Conservation (phyloP, 345 rosid species). For the Eucalyptus caleyi region DNA sequence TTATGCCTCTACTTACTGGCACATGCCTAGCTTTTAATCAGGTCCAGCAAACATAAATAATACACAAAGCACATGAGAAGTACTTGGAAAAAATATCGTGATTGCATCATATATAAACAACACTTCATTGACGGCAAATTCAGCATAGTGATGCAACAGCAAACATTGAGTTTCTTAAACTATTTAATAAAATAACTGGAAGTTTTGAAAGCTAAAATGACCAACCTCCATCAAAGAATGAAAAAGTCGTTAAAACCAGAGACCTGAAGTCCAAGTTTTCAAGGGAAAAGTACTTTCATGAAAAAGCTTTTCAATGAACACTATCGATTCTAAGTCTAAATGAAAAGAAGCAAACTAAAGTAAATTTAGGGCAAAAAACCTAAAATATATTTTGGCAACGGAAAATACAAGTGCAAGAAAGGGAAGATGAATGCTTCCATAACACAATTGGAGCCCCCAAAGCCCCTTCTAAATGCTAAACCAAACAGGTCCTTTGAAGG, state of each 20-base stretch:
- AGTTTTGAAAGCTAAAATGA: neutral
- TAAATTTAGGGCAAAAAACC: neutral
- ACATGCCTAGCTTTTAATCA: neutral
- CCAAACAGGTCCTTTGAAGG: neutral
- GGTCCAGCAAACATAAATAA: neutral
- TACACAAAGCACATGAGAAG: neutral
- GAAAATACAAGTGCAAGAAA: neutral
- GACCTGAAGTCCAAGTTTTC: neutral
- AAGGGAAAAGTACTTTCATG: neutral
- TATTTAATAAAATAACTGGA: neutral
- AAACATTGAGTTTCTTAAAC: neutral
- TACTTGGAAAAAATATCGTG: neutral
- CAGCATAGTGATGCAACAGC: neutral
- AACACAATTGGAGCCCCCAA: neutral
- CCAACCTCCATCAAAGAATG: neutral
- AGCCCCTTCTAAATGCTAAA: too few species aligned
- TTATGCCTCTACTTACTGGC: neutral
- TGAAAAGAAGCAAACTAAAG: neutral
- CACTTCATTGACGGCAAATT: neutral
- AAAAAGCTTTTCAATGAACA: neutral
- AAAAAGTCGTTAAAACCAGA: neutral
- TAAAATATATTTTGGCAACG: neutral
- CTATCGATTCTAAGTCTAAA: neutral
- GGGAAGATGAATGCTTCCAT: neutral
- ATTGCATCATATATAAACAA: neutral